These are phyloP conservation scores for Bruguiera hainesii DNA, from an alignment of 441 rosid species.

Conservation along the genomic window DNA sequence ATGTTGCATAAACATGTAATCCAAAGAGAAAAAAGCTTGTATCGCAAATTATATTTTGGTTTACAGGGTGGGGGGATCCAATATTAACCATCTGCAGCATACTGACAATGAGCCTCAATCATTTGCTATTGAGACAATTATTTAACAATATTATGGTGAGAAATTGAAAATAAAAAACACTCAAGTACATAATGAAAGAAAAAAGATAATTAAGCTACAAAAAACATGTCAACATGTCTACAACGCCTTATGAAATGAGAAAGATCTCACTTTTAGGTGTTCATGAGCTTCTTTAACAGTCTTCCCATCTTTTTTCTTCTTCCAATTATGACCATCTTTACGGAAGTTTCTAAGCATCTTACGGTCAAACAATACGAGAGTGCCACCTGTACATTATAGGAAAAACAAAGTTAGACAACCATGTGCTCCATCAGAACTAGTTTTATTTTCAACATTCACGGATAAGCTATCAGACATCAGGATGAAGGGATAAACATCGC, in stretches of 20 bases:
- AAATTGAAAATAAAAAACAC: slow-evolving; percentile 2
- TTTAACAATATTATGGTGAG: background rate
- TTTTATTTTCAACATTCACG: too few relatives aligned
- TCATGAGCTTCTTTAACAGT: slow-evolving; percentile 99
- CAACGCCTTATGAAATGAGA: slow-evolving; percentile 13
- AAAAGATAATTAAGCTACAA: background rate
- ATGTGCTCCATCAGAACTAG: background rate
- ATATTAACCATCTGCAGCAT: too few relatives aligned
- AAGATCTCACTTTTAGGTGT: slow-evolving; percentile 78
- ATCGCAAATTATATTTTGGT: background rate
- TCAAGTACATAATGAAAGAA: background rate
- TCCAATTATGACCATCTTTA: slow-evolving; percentile 97
- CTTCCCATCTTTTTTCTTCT: slow-evolving; percentile 98
- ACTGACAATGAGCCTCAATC: too few relatives aligned
- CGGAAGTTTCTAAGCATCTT: slow-evolving; percentile 96
- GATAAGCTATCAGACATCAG: too few relatives aligned
- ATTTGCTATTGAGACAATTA: background rate
- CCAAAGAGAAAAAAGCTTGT: background rate
- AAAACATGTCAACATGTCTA: slow-evolving; percentile 2
- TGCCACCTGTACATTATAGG: slow-evolving; percentile 64
- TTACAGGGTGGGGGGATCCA: background rate
- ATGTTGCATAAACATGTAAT: background rate
- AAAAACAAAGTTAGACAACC: slow-evolving; percentile 2
- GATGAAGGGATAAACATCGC: too few relatives aligned
- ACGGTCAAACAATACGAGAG: slow-evolving; percentile 74